These are phyloP conservation scores for Lachancea thermotolerans DNA, from an alignment of 805 yeast species.

Conservation along the genomic window DNA sequence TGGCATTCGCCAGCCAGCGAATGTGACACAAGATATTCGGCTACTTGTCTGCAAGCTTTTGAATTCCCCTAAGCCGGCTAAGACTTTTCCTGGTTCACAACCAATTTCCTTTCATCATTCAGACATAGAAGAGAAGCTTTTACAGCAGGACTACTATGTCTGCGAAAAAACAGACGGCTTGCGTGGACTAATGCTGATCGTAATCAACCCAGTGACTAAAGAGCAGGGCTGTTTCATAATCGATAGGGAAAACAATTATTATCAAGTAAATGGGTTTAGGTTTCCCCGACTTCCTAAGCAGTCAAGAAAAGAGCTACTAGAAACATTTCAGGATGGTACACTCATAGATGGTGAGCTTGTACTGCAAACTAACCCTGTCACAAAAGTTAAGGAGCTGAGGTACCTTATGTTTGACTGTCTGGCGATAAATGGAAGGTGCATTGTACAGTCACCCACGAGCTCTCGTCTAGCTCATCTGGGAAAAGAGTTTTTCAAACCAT, in stretches of 20 bases:
- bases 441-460: conserved; percentile 64
- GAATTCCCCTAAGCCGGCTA: conserved; percentile 43
- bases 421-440: conserved; percentile 67
- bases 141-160: conserved; percentile 75
- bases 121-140: conserved; percentile 58
- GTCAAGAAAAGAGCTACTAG: conserved; percentile 27
- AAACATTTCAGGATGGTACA: conserved; percentile 75
- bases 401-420: conserved; percentile 89
- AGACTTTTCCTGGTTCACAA: conserved; percentile 82
- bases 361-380: conserved; percentile 49
- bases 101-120: conserved; percentile 82
- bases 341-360: conserved; percentile 93
- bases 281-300: conserved; percentile 53
- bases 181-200: conserved; percentile 66
- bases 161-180: conserved; percentile 96
- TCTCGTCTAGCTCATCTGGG: conserved; percentile 84
- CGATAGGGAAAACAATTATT: conserved; percentile 84
- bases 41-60: conserved; percentile 59
- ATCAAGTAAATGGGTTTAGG: conserved; percentile 72
- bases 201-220: conserved; percentile 56
- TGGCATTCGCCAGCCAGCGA: conserved; percentile 70
- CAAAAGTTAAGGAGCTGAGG: conserved; percentile 57
- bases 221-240: conserved; percentile 88
- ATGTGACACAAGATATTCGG: conserved; percentile 60
- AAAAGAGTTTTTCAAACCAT: conserved; percentile 76